phyloP scores from a whole-genome alignment of 768 basidiomycete species.

The Amyloporia xantha region DNA sequence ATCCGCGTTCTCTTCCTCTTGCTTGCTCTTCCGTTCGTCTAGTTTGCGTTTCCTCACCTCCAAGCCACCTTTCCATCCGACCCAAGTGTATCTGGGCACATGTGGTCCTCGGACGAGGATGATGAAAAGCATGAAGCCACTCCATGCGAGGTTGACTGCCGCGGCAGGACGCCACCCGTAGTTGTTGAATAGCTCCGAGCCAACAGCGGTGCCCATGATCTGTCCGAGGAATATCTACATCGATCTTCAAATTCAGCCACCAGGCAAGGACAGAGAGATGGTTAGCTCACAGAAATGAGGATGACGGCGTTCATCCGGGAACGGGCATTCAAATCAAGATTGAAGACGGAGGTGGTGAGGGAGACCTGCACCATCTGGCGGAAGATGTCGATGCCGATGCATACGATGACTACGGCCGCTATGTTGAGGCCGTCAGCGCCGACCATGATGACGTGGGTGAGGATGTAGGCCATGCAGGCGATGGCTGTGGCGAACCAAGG shows the following conservation, averaged over 20 bases:
- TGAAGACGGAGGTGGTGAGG: constrained; percentile 46
- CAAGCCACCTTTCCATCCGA: constrained; percentile 56
- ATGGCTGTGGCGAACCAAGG: constrained; percentile 74
- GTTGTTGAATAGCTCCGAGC: constrained; percentile 60
- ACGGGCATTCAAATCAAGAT: constrained; percentile 4
- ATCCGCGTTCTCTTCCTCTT: no score
- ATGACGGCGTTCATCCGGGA: constrained; percentile 73
- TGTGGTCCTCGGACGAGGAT: constrained; percentile 68
- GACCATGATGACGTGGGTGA: constrained; percentile 57
- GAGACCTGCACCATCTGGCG: constrained; percentile 72
- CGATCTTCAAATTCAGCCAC: not conserved
- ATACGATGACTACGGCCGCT: constrained; percentile 61
- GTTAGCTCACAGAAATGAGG: constrained; percentile 49
- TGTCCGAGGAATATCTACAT: constrained; percentile 62
- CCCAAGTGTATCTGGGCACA: constrained; percentile 45
- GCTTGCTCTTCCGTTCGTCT: not conserved
- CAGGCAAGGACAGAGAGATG: not conserved
- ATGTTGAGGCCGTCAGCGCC: constrained; percentile 66
- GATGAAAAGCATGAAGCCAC: constrained; percentile 46
- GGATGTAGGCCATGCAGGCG: constrained; percentile 38
- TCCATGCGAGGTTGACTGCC: constrained; percentile 50
- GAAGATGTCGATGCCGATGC: constrained; percentile 66
- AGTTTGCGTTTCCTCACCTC: constrained; percentile 2
- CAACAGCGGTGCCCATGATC: constrained; percentile 73
- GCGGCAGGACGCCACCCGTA: constrained; percentile 68